Percentiles rank a stretch among this genome's conserved stretches.
Conservation (phyloP, 164 flowering plant genomes). For the Kalanchoe fedtschenkoi region DNA sequence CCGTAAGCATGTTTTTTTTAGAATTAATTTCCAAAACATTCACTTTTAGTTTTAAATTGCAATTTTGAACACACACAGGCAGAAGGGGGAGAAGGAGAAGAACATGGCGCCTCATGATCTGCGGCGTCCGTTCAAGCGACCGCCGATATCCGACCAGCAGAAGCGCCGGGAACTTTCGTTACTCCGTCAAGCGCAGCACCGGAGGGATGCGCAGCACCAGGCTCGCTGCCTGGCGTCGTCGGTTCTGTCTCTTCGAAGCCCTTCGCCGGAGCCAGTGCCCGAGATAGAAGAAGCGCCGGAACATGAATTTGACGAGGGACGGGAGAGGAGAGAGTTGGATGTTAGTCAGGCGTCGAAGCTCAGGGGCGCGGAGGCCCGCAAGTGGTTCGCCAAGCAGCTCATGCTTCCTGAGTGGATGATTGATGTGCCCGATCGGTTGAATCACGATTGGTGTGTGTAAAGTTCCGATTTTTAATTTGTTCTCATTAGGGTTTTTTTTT, state of each 20-base stretch:
- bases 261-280: constrained; percentile 11
- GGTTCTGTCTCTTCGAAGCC: constrained; percentile 38
- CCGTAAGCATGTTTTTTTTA: too few species aligned
- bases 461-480: background rate
- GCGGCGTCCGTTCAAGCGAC: constrained; percentile 81
- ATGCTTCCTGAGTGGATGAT: constrained; percentile 99
- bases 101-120: constrained; percentile 64
- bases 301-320: constrained; percentile 7
- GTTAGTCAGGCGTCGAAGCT: constrained; percentile 64
- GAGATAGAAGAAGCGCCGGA: constrained; percentile 18
- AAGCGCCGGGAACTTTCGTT: constrained; percentile 68
- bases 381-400: constrained; percentile 81
- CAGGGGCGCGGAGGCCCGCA: constrained; percentile 61
- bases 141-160: constrained; percentile 84
- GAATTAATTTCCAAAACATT: too few species aligned
- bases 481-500: background rate
- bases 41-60: too few species aligned
- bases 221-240: constrained; percentile 77
- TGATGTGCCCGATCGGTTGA: constrained; percentile 70
- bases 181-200: constrained; percentile 63
- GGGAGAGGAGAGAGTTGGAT: constrained; percentile 26
- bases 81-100: background rate
- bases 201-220: constrained; percentile 71
- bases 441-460: constrained; percentile 48
- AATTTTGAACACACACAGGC: background rate